A percentile compares a stretch with the other conserved stretches of the same genome.
Conservation (phyloP, 2,329 filamentous ascomycete species). For the Graphilbum sp. region DNA sequence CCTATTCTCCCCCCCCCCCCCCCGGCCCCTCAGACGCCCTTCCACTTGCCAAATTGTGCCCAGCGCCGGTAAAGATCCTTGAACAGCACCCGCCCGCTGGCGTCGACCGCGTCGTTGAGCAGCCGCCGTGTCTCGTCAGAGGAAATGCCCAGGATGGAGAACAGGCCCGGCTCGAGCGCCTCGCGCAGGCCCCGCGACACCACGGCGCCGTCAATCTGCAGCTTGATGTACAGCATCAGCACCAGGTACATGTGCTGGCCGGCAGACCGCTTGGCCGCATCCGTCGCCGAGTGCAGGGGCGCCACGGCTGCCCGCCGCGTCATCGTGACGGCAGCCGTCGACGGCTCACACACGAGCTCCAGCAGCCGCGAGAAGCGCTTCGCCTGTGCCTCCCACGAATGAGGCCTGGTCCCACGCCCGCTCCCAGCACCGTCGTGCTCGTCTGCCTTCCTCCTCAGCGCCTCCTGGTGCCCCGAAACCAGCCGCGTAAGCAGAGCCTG, state of each 20-base stretch:
- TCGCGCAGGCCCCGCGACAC: conserved; percentile 34
- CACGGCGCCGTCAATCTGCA: conserved; percentile 35
- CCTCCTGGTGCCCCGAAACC: conserved; percentile 21
- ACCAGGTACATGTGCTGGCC: conserved; percentile 46
- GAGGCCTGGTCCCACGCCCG: too few species aligned
- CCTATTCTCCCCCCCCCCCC: neutral
- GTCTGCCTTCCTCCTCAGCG: conserved; percentile 3
- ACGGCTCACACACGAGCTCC: conserved; percentile 32
- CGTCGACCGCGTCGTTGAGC: conserved; percentile 43
- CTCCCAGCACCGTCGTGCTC: conserved; percentile 2
- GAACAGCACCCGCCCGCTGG: conserved; percentile 40
- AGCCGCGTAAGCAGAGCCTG: conserved; percentile 39
- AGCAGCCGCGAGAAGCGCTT: conserved; percentile 21
- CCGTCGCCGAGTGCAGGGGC: conserved; percentile 39
- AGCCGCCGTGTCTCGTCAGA: conserved; percentile 36
- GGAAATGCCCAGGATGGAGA: conserved; percentile 42
- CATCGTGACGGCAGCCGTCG: conserved; percentile 33
- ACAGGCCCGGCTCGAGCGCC: conserved; percentile 39
- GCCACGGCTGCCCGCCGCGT: neutral
- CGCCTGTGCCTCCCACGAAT: conserved; percentile 23
- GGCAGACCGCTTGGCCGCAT: conserved; percentile 42
- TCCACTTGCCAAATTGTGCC: conserved; percentile 48
- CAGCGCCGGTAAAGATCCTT: conserved; percentile 42
- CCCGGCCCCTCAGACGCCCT: conserved; percentile 27
- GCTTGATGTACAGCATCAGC: conserved; percentile 40